Evolutionary conservation across 768 basidiomycete species (phyloP).

Genomic region (Kwoniella bestiolae): DNA sequence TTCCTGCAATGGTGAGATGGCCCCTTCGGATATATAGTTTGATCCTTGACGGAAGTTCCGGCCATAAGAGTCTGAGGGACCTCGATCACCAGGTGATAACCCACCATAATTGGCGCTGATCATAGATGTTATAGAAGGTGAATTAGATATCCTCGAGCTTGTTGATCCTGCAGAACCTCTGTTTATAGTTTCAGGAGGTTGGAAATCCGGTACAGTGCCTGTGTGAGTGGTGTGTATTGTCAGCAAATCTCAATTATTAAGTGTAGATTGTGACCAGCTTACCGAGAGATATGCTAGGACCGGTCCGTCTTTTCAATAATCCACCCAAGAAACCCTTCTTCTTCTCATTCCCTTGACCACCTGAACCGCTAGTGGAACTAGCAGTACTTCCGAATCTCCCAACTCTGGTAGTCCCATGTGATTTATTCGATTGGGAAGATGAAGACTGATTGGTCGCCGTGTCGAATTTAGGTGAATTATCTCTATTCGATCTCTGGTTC

Average conservation of each 20-base stretch:
- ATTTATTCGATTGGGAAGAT: conserved; percentile 7
- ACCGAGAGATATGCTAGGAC: conserved; percentile 29
- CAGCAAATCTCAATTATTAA: background rate
- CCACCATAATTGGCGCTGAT: conserved; percentile 1
- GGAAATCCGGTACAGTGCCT: conserved; percentile 25
- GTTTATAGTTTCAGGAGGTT: conserved; percentile 10
- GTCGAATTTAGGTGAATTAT: conserved; percentile 18
- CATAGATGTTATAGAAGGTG: conserved; percentile 33
- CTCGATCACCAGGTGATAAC: background rate
- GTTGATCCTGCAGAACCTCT: conserved; percentile 42
- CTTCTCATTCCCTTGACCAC: conserved; percentile 37
- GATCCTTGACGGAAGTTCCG: conserved; percentile 23
- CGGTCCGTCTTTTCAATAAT: conserved; percentile 46
- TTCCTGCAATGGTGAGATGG: conserved; percentile 39
- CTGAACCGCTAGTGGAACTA: conserved; percentile 16
- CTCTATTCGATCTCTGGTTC: conserved; percentile 5
- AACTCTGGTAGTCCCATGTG: conserved; percentile 11
- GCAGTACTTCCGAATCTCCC: conserved; percentile 44
- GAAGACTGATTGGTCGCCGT: background rate
- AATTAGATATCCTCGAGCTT: conserved; percentile 25
- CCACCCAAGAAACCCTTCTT: conserved; percentile 54
- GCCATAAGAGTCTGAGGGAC: conserved; percentile 18
- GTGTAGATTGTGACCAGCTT: conserved; percentile 3
- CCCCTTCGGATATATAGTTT: conserved; percentile 26
- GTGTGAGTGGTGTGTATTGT: background rate